Conservation (phyloP, 306 rosid genomes). For the Pterocarpus macrocarpus region DNA sequence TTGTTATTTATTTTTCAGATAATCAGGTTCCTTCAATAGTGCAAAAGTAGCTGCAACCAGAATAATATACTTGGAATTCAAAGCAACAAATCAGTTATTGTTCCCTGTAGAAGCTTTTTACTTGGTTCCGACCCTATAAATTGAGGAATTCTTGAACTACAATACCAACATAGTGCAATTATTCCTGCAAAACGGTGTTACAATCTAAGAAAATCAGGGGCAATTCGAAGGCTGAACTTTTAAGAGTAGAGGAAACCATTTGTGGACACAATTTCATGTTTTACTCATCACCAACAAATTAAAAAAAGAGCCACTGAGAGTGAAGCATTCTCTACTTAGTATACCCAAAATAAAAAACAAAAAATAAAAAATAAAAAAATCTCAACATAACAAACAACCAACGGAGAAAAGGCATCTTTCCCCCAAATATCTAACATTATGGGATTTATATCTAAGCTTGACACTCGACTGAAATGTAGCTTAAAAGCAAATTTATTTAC, state of each 20-base stretch:
- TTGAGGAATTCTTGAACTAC: background rate
- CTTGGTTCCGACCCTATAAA: background rate
- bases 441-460: background rate
- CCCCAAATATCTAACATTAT: constrained; percentile 21
- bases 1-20: background rate
- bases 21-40: background rate
- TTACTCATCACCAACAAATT: background rate
- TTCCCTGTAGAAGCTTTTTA: background rate
- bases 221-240: background rate
- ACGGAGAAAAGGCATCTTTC: background rate
- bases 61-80: background rate
- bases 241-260: constrained; percentile 3
- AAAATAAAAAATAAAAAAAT: too few species aligned
- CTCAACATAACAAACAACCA: constrained; percentile 2
- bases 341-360: too few species aligned
- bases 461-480: background rate
- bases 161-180: background rate
- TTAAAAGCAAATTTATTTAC: background rate
- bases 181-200: background rate
- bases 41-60: background rate
- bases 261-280: background rate
- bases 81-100: background rate
- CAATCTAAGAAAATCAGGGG: background rate
- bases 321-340: background rate
- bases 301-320: background rate